phyloP scores from a whole-genome alignment of 176 grass and related monocot species.

The Stipa capillata region DNA sequence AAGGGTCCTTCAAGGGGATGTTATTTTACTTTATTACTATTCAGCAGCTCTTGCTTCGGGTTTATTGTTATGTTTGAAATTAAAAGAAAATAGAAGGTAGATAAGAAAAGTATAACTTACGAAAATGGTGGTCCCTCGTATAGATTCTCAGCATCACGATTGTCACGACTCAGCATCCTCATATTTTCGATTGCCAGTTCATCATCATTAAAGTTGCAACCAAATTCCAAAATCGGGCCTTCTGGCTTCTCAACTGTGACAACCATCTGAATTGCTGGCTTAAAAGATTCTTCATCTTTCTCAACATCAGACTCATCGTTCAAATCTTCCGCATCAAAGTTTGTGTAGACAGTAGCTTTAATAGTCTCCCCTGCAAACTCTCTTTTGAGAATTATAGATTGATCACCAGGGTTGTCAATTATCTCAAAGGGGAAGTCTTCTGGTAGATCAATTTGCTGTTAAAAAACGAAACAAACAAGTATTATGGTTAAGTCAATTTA shows the following conservation, averaged over 20 bases:
- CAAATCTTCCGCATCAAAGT: conserved; percentile 48
- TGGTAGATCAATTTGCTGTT: conserved; percentile 67
- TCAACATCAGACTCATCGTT: conserved; percentile 29
- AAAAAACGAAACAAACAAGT: not conserved
- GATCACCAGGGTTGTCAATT: conserved; percentile 75
- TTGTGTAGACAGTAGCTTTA: conserved; percentile 62
- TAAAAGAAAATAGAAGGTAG: not conserved
- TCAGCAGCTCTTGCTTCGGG: not conserved
- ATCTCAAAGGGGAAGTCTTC: conserved; percentile 79
- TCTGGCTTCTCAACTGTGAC: conserved; percentile 60
- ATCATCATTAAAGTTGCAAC: conserved; percentile 72
- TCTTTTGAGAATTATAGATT: conserved; percentile 62
- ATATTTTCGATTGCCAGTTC: conserved; percentile 72
- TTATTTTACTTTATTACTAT: not conserved
- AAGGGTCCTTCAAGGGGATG: not conserved
- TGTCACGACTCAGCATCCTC: conserved; percentile 43
- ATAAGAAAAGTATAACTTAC: conserved; percentile 57
- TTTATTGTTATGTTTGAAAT: conserved; percentile 1
- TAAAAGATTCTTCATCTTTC: conserved; percentile 27
- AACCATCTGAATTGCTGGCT: conserved; percentile 61
- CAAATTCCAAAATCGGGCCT: conserved; percentile 61
- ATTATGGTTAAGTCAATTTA: not conserved
- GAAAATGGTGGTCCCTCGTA: conserved; percentile 72
- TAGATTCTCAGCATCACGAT: conserved; percentile 37
- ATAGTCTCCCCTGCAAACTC: conserved; percentile 57